Conservation (phyloP, 495 filamentous ascomycete species). For the Neurospora cerealis region DNA sequence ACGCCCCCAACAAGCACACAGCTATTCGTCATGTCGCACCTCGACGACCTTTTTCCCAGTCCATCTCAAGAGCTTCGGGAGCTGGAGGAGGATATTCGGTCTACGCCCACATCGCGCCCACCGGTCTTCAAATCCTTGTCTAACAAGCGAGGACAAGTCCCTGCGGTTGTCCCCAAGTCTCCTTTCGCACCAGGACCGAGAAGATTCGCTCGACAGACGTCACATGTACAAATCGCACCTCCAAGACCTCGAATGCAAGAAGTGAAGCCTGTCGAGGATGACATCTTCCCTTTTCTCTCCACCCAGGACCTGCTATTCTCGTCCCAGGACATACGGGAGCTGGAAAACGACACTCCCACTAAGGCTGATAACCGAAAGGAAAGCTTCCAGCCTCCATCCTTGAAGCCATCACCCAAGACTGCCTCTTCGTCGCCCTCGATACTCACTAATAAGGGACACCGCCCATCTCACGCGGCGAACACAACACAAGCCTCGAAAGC, state of each 20-base stretch:
- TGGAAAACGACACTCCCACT: conserved; percentile 18
- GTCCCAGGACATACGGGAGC: conserved; percentile 37
- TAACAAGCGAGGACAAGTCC: neutral
- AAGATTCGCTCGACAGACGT: neutral
- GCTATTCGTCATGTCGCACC: conserved; percentile 9
- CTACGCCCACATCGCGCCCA: neutral
- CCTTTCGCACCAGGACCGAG: neutral
- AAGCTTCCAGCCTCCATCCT: neutral
- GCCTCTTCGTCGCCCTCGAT: neutral
- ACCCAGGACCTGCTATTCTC: conserved; percentile 37
- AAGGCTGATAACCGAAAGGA: neutral
- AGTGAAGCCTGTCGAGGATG: neutral
- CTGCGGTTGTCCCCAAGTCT: neutral
- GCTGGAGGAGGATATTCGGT: conserved; percentile 17
- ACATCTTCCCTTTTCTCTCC: conserved; percentile 25
- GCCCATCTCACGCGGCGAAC: neutral
- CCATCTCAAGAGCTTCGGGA: conserved; percentile 38
- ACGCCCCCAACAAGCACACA: conserved; percentile 1
- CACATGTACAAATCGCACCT: neutral
- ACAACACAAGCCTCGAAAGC: neutral
- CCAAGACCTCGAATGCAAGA: neutral
- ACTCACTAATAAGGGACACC: neutral
- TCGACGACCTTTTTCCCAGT: conserved; percentile 40
- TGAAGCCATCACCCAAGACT: neutral
- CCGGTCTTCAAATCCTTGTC: neutral